Evolutionary conservation across 441 rosid genomes (phyloP), one percentile per base, ranked within the genome.

Genomic region (Pelargonium citronellum): DNA sequence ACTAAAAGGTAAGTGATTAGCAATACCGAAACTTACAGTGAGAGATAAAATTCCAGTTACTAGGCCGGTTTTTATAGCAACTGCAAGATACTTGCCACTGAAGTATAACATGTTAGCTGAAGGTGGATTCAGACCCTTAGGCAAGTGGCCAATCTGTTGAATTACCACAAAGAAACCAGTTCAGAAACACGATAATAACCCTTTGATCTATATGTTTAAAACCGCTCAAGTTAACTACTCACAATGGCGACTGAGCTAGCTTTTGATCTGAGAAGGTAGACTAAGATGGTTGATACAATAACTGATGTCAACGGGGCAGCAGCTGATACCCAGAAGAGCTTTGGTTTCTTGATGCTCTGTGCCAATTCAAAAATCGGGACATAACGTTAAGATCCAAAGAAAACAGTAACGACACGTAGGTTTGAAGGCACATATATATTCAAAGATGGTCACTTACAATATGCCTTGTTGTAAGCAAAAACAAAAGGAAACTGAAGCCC

Each of bases 41-140:
- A 95, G 91, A n/a, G 98, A 81, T 24, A 92, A 82, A 71, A 95
- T 87, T 69, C 98, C 99, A 0, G 98, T 87, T 37, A 92, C 76
- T 71, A 92, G 64, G 80, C 99, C 99, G n/a, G 98, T 95, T 77
- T 88, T 95, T 69, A 90, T 77, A 67, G 91, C 89, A 5, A 92
- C 81, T 30, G 83, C 90, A 10, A 95, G 83, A 72, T 80, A 73
- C 27, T 78, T 51, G 67, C 87, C 87, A 60, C 74, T 79, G 39
- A 91, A 84, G 79, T 76, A 81, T 27, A 95, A 73, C 99, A 91
- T 95, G 78, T 89, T 91, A 51, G 79, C 67, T 55, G 99, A 95
- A 74, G 97, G 95, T 15, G 99, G 97, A 82, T 95, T 95, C 84
- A 91, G 79, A 15, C 99, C 99, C 85, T 89, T 84, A 19, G 91